A percentile compares a stretch with the other conserved stretches of the same genome.
Evolutionary conservation across 2,329 filamentous ascomycete genomes (phyloP).

Genomic region (Cytospora piceicola): DNA sequence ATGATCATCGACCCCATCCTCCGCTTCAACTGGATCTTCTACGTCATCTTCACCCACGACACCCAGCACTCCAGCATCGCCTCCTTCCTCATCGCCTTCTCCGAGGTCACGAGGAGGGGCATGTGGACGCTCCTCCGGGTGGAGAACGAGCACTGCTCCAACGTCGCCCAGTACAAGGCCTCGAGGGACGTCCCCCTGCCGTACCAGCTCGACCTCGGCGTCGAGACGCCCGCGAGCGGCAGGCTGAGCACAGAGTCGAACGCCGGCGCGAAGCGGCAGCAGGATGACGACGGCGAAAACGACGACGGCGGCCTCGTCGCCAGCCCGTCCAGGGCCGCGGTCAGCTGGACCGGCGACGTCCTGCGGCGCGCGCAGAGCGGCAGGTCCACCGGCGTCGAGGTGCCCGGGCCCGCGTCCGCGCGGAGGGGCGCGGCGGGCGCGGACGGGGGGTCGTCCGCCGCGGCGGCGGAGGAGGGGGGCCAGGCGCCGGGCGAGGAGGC

Average conservation of each 20-base stretch:
- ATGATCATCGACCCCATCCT: constrained; percentile 84
- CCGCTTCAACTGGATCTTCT: constrained; percentile 93
- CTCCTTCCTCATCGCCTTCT: constrained; percentile 77
- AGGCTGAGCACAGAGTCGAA: constrained; percentile 44
- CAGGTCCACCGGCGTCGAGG: constrained; percentile 33
- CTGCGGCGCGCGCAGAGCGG: constrained; percentile 25
- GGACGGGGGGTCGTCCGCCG: constrained; percentile 9
- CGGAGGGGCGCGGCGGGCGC: constrained; percentile 34
- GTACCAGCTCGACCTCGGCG: constrained; percentile 64
- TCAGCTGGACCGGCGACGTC: constrained; percentile 21
- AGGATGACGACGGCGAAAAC: constrained; percentile 13
- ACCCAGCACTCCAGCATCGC: constrained; percentile 81
- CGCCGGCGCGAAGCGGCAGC: constrained; percentile 29
- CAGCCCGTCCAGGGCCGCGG: constrained; percentile 29
- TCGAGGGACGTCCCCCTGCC: constrained; percentile 85
- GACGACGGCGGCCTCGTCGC: no score
- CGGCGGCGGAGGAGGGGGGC: constrained; percentile 30
- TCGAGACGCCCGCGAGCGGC: constrained; percentile 37
- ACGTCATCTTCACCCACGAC: constrained; percentile 79
- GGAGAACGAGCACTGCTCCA: constrained; percentile 96
- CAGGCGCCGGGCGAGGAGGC: constrained; percentile 21
- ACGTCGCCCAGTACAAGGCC: constrained; percentile 88
- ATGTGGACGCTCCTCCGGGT: constrained; percentile 94
- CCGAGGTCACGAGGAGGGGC: constrained; percentile 81
- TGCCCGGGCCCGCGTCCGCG: constrained; percentile 26